Conservation (phyloP, 331 rosid species). For the Erythrophleum ivorense region DNA sequence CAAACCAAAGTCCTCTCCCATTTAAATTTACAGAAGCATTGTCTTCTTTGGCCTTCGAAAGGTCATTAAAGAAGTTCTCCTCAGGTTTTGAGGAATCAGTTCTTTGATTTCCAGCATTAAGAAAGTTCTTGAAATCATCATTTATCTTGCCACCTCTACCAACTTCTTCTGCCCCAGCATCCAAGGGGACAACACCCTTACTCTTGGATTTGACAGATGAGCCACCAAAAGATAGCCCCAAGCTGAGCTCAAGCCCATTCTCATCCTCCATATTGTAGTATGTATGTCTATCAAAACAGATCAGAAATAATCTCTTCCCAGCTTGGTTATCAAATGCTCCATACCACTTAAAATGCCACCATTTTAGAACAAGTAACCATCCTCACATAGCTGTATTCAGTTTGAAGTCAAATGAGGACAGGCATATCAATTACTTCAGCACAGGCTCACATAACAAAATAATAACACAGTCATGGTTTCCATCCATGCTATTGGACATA, state of each 20-base stretch:
- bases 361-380: slow-evolving; percentile 5
- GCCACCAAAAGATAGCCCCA: slow-evolving; percentile 90
- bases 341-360: slow-evolving; percentile 13
- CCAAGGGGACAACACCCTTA: slow-evolving; percentile 73
- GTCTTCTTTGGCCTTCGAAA: slow-evolving; percentile 73
- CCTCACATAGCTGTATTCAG: slow-evolving; percentile 38
- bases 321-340: slow-evolving; percentile 29
- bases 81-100: slow-evolving; percentile 64
- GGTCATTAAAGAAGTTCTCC: slow-evolving; percentile 88
- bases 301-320: slow-evolving; percentile 30
- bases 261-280: slow-evolving; percentile 82
- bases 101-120: slow-evolving; percentile 52
- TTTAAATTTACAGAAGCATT: slow-evolving; percentile 67
- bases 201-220: slow-evolving; percentile 73
- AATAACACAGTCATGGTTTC: slow-evolving; percentile 28
- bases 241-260: slow-evolving; percentile 92
- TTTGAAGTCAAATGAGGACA: slow-evolving; percentile 36
- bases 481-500: not conserved
- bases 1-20: slow-evolving; percentile 74
- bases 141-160: slow-evolving; percentile 72
- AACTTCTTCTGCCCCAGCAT: slow-evolving; percentile 66
- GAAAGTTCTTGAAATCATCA: slow-evolving; percentile 80
- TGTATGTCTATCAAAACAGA: slow-evolving; percentile 33
- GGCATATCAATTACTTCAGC: slow-evolving; percentile 32
- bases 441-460: slow-evolving; percentile 9